phyloP scores from a whole-genome alignment of 78 protist species.

The Thecamonas trahens region DNA sequence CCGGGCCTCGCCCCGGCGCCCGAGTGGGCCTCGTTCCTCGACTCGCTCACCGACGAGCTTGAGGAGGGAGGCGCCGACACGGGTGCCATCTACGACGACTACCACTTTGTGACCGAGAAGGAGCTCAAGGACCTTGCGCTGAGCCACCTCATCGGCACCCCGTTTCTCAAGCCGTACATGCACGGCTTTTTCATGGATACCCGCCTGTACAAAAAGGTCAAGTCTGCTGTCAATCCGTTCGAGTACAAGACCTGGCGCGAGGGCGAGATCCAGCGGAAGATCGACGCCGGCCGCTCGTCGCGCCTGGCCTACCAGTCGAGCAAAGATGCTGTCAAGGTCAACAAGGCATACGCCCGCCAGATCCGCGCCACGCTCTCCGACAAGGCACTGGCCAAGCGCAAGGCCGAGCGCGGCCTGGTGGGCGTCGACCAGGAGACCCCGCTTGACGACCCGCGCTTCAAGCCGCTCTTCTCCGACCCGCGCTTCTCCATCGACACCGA shows the following conservation, averaged over 20 bases:
- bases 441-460: constrained; percentile 42
- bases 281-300: constrained; percentile 18
- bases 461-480: constrained; percentile 9
- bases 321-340: constrained; percentile 26
- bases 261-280: constrained; percentile 25
- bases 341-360: constrained; percentile 41
- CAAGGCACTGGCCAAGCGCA: background rate
- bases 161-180: constrained; percentile 74
- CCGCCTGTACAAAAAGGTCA: constrained; percentile 40
- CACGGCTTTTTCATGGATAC: constrained; percentile 91
- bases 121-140: constrained; percentile 72
- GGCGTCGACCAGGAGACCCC: constrained; percentile 7
- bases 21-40: constrained; percentile 92
- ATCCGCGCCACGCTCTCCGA: too few species aligned
- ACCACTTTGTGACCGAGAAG: constrained; percentile 81
- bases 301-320: constrained; percentile 38
- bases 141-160: constrained; percentile 57
- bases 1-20: constrained; percentile 73
- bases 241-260: constrained; percentile 47
- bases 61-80: constrained; percentile 47
- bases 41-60: constrained; percentile 79
- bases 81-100: constrained; percentile 73
- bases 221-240: constrained; percentile 40
- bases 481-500: constrained; percentile 31
- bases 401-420: constrained; percentile 10